These are phyloP conservation scores for Xylariales sp. DNA, from an alignment of 2,329 filamentous ascomycete genomes.

Conservation along the genomic window DNA sequence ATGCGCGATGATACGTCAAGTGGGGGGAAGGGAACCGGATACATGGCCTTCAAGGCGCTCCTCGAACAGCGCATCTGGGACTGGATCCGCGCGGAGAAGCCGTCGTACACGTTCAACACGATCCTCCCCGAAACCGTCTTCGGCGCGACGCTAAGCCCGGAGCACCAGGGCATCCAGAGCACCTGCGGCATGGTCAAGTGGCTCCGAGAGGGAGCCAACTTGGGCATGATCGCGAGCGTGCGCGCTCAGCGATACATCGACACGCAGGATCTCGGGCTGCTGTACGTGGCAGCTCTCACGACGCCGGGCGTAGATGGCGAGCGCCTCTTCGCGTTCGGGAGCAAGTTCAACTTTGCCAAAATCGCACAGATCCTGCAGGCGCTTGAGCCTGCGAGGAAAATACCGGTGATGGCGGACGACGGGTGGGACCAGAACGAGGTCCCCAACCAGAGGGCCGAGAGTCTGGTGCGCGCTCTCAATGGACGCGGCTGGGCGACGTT, in stretches of 20 bases:
- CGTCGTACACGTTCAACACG: slow-evolving; percentile 49
- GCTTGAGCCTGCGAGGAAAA: slow-evolving; percentile 45
- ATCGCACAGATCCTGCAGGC: slow-evolving; percentile 47
- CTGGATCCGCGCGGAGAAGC: slow-evolving; percentile 48
- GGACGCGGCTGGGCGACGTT: slow-evolving; percentile 48
- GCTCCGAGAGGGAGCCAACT: slow-evolving; percentile 46
- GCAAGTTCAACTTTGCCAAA: slow-evolving; percentile 48
- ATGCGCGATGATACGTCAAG: slow-evolving; percentile 34
- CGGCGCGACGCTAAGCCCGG: slow-evolving; percentile 47
- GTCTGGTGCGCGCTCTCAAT: slow-evolving; percentile 46
- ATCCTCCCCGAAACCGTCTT: slow-evolving; percentile 50
- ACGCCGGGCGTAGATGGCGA: slow-evolving; percentile 46
- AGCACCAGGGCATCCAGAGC: slow-evolving; percentile 47
- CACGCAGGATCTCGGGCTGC: slow-evolving; percentile 45
- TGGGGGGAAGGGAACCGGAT: slow-evolving; percentile 44
- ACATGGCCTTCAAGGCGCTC: slow-evolving; percentile 51
- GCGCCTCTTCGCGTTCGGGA: slow-evolving; percentile 49
- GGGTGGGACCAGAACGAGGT: slow-evolving; percentile 50
- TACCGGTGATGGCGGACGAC: slow-evolving; percentile 41
- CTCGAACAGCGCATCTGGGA: slow-evolving; percentile 51
- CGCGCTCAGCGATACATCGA: slow-evolving; percentile 50
- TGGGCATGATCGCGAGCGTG: slow-evolving; percentile 41
- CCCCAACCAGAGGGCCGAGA: slow-evolving; percentile 46
- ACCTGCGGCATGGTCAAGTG: slow-evolving; percentile 50
- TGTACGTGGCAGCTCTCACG: slow-evolving; percentile 50